Evolutionary conservation across 768 basidiomycete genomes (phyloP), one percentile per base, ranked within the genome.

Genomic region (Mycena floridula): DNA sequence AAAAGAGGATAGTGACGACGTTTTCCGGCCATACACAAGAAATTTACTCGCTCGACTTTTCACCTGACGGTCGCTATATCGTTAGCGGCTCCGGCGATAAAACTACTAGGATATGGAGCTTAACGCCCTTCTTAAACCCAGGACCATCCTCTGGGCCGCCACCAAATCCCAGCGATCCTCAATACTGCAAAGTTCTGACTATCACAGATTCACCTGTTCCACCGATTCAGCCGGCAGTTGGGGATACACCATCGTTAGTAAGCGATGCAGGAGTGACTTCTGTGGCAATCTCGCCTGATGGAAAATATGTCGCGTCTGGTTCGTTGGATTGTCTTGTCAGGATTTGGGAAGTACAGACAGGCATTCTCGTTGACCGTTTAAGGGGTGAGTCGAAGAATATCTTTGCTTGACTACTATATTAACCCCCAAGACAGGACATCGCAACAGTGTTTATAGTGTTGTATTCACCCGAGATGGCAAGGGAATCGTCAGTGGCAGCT

Each of bases 391-490:
- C n/a, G n/a, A n/a, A n/a, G n/a, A n/a, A n/a, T n/a, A n/a, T n/a
- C n/a, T n/a, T n/a, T n/a, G n/a, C n/a, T n/a, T n/a, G n/a, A n/a
- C n/a, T n/a, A n/a, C n/a, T n/a, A n/a, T n/a, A n/a, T n/a, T n/a
- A n/a, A n/a, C n/a, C n/a, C n/a, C n/a, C n/a, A n/a, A n/a, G n/a
- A n/a, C n/a, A n/a, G n/a, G n/a, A 0, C 91, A 94, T 59, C 73
- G 73, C 44, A 88, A 93, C 56, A 85, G 82, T 43, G 91, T 94
- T 35, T 93, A 92, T 61, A 85, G 84, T 40, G 76, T 93, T 3
- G 91, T 89, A 23, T 99, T 97, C 64, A 91, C 89, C 2, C 92
- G 91, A 0, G 94, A 96, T 56, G 92, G 92, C 20, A 82, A 81
- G 58, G 86, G 83, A 7, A 72, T 99, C 51, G 90, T 97, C 4